Evolutionary conservation across 441 rosid genomes (phyloP).

Genomic region (Cnidoscolus chayamansa): DNA sequence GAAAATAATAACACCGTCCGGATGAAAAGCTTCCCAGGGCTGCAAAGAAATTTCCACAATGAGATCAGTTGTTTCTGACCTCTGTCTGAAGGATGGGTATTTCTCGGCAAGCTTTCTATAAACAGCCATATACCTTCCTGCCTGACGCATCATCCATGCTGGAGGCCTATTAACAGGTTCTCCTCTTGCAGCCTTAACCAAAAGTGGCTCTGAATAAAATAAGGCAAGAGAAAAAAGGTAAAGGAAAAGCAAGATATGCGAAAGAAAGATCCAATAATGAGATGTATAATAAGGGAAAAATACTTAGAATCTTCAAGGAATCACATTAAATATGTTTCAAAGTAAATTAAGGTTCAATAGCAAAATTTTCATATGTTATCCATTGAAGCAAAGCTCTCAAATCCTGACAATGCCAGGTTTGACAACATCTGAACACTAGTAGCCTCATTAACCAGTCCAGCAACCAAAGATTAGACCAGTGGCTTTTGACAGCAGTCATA

Average conservation of each 20-base stretch:
- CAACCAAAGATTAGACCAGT: background rate
- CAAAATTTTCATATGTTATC: too few relatives aligned
- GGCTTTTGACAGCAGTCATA: background rate
- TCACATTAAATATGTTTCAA: too few relatives aligned
- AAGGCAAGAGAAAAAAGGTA: conserved; percentile 14
- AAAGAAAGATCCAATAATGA: background rate
- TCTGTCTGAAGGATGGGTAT: conserved; percentile 84
- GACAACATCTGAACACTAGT: too few relatives aligned
- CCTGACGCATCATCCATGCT: conserved; percentile 99
- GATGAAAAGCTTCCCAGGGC: conserved; percentile 81
- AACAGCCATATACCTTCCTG: conserved; percentile 95
- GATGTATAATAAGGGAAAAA: background rate
- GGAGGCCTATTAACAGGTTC: conserved; percentile 75
- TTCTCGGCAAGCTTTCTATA: conserved; percentile 93
- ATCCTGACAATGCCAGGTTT: too few relatives aligned
- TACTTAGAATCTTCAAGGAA: background rate
- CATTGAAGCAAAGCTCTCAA: too few relatives aligned
- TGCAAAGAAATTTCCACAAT: conserved; percentile 91
- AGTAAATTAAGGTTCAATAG: too few relatives aligned
- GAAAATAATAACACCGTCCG: conserved; percentile 91
- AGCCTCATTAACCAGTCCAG: too few relatives aligned
- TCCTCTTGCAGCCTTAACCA: conserved; percentile 88
- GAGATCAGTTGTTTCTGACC: conserved; percentile 91
- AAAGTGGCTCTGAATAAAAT: conserved; percentile 57
- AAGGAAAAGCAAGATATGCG: background rate